These are phyloP conservation scores for Elsinoe arachidis DNA, from an alignment of 2,329 filamentous ascomycete genomes.

Conservation along the genomic window DNA sequence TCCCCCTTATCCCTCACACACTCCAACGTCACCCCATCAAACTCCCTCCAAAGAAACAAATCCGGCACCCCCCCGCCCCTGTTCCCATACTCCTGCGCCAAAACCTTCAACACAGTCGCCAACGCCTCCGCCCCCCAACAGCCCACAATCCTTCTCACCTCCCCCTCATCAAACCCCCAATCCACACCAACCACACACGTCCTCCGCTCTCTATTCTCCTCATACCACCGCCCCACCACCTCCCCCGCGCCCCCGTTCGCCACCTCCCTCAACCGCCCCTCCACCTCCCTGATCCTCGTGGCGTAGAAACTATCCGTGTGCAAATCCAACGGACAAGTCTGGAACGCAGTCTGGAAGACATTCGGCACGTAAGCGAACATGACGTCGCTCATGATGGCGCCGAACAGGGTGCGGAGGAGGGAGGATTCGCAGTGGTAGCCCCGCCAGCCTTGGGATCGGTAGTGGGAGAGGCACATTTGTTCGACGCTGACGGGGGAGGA, in stretches of 20 bases:
- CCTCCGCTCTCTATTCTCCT: constrained; percentile 55
- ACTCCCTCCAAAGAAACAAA: constrained; percentile 71
- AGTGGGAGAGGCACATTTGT: constrained; percentile 84
- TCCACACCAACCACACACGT: constrained; percentile 88
- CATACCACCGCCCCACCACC: constrained; percentile 61
- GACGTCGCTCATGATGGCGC: constrained; percentile 87
- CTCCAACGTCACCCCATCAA: not conserved
- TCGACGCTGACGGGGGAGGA: constrained; percentile 55
- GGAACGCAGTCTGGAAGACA: constrained; percentile 92
- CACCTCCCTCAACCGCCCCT: constrained; percentile 75
- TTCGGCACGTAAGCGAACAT: constrained; percentile 90
- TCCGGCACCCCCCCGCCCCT: constrained; percentile 85
- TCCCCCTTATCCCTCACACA: constrained; percentile 18
- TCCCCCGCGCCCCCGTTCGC: constrained; percentile 66
- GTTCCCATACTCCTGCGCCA: constrained; percentile 89
- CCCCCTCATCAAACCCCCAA: constrained; percentile 75
- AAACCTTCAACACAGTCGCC: constrained; percentile 78
- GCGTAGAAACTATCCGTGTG: constrained; percentile 90
- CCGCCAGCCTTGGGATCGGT: constrained; percentile 78
- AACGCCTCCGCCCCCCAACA: constrained; percentile 77
- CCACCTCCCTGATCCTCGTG: constrained; percentile 78
- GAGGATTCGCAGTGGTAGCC: constrained; percentile 91
- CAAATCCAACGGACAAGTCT: constrained; percentile 86
- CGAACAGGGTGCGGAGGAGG: constrained; percentile 74
- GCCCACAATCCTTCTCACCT: constrained; percentile 67